Base-by-base conservation (phyloP, 2,329 filamentous ascomycete genomes). In the Cladorrhinum sp. region DNA sequence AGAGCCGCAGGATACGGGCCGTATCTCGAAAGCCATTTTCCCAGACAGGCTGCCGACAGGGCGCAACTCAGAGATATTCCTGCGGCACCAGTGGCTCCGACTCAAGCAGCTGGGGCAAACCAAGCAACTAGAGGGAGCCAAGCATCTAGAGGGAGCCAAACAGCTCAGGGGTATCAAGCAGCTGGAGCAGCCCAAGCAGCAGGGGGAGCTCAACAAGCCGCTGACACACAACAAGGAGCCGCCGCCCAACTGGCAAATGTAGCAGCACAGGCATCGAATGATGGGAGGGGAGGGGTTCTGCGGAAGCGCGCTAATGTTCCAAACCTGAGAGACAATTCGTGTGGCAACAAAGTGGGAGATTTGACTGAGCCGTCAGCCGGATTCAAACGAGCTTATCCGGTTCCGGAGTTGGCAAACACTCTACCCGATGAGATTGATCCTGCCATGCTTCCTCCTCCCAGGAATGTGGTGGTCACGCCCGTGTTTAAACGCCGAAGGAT, bases 1-100 rank as follows among this genome's bases (percentile, higher is more conserved):
- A 23, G 48, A 13, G 60, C 32, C 2, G 56, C 24, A 1, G 60
- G 60, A 3, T 62, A 59, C 48, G 52, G 24, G 1, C 50, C 57
- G 16, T 45, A 45, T 18, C 4, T 5, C 41, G 41, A 45, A 45
- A 7, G 16, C 3, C 18, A 18, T 8, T 45, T 20, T 10, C 7
- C 7, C 16, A n/a, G 20, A 2, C 3, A 3, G 20, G 7, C 16
- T 18, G 8, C 4, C 2, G 18, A 18, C 2, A 45, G 41, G 41
- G 18, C n/a, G 18, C 2, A 5, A 18, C 41, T 7, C 8, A 18
- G 41, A 22, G 18, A 18, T 16, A 8, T 20, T 5, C 41, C 41
- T 5, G 41, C 41, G 3, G 41, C 41, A 12, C 32, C 32, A 16
- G 32, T 13, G 16, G 32, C 32, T 12, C 32, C 32, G 4, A 16